These are phyloP conservation scores for Acer yangbiense DNA, from an alignment of 345 rosid species.

Conservation along the genomic window DNA sequence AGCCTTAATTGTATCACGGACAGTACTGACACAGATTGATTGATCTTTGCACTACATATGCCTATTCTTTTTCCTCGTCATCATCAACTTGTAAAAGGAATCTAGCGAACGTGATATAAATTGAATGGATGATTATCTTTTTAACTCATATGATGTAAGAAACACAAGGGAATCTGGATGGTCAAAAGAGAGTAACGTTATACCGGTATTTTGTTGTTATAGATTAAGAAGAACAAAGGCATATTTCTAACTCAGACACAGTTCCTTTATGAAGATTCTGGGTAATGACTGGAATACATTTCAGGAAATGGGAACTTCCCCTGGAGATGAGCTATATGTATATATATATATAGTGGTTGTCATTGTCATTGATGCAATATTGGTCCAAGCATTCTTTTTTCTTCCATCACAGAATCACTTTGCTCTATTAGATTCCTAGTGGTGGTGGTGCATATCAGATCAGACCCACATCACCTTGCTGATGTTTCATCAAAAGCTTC, in stretches of 20 bases:
- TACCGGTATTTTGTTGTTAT: neutral
- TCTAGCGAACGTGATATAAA: neutral
- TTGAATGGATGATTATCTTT: slow-evolving; percentile 11
- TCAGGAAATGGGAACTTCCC: slow-evolving; percentile 6
- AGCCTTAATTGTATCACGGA: neutral
- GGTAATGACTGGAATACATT: slow-evolving; percentile 7
- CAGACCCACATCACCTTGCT: slow-evolving; percentile 21
- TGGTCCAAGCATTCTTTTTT: slow-evolving; percentile 15
- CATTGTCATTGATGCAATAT: slow-evolving; percentile 16
- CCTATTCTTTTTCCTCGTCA: neutral
- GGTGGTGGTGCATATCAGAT: slow-evolving; percentile 5
- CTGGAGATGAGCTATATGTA: neutral
- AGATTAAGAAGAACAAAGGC: slow-evolving; percentile 19
- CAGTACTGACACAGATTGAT: neutral
- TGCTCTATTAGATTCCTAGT: slow-evolving; percentile 28
- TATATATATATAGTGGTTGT: slow-evolving; percentile 15
- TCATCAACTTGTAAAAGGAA: neutral
- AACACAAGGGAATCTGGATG: slow-evolving; percentile 14
- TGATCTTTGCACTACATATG: neutral
- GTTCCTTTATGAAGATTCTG: slow-evolving; percentile 28
- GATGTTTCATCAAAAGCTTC: slow-evolving; percentile 11
- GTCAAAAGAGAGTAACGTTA: slow-evolving; percentile 22
- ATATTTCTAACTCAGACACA: slow-evolving; percentile 6
- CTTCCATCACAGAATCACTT: slow-evolving; percentile 14
- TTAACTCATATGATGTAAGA: slow-evolving; percentile 10